A percentile compares a stretch with the other conserved stretches of the same genome.
Conservation (phyloP, 345 rosid genomes). For the Murraya paniculata region DNA sequence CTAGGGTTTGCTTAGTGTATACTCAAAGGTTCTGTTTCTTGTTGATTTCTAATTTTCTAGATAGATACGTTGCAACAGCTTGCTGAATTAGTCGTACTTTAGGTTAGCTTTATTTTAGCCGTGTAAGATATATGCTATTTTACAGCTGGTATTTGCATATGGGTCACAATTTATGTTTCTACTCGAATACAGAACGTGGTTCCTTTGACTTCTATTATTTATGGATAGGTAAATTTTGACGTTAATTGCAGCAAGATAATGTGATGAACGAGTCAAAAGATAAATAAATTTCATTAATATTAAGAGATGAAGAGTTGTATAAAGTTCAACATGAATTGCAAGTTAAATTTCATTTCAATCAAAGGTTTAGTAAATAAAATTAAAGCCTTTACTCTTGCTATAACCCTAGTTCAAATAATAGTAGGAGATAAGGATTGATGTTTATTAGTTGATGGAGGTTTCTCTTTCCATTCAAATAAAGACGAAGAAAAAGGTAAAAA, state of each 20-base stretch:
- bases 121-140: conserved; percentile 3
- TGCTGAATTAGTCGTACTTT: background rate
- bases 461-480: no score
- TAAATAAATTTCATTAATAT: no score
- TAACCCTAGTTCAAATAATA: no score
- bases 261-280: no score
- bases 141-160: background rate
- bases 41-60: background rate
- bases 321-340: no score
- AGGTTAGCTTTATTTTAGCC: conserved; percentile 8
- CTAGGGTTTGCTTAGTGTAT: conserved; percentile 11
- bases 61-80: background rate
- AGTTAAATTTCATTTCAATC: no score
- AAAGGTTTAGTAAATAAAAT: no score
- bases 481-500: no score
- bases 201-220: background rate
- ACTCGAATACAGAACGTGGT: background rate
- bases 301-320: no score
- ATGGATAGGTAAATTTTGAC: background rate
- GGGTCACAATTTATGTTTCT: background rate
- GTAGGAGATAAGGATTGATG: no score
- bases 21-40: conserved; percentile 10
- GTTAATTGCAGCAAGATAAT: background rate
- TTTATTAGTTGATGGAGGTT: no score
- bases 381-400: no score